Evolutionary conservation across 2,329 filamentous ascomycete species (phyloP).

Genomic region (Xenosphaeropsis pyriputrescens): DNA sequence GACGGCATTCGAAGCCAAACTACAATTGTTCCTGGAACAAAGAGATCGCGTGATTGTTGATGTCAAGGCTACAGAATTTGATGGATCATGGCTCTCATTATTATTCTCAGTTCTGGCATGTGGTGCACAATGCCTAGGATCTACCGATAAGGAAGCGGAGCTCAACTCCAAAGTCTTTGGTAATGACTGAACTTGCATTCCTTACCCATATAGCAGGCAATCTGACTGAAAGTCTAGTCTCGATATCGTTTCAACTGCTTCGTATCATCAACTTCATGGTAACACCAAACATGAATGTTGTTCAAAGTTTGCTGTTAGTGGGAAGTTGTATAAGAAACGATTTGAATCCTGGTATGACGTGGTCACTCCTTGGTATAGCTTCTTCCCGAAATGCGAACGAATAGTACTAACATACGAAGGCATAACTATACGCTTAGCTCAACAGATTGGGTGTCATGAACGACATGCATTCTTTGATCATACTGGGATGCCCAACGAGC

Average conservation of each 20-base stretch:
- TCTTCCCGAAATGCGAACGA: not conserved
- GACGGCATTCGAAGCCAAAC: not conserved
- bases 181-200: not conserved
- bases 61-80: not conserved
- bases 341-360: constrained; percentile 1
- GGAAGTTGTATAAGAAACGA: constrained; percentile 1
- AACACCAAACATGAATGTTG: not conserved
- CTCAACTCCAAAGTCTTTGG: constrained; percentile 1
- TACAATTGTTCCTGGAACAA: not conserved
- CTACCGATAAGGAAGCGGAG: not conserved
- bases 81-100: constrained; percentile 1
- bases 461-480: not conserved
- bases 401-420: not conserved
- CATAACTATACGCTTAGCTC: constrained; percentile 1
- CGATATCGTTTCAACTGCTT: constrained; percentile 1
- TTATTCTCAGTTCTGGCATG: constrained; percentile 1
- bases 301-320: constrained; percentile 1
- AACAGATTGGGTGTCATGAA: constrained; percentile 1
- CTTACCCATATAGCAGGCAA: not conserved
- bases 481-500: not conserved
- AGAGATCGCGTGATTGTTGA: constrained; percentile 1
- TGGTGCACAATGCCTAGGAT: constrained; percentile 1
- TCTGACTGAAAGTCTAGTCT: not conserved
- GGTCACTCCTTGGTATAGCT: constrained; percentile 1
- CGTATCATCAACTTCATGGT: constrained; percentile 1